Evolutionary conservation across 2,329 filamentous ascomycete species (phyloP).

Genomic region (Monosporascus sp.): DNA sequence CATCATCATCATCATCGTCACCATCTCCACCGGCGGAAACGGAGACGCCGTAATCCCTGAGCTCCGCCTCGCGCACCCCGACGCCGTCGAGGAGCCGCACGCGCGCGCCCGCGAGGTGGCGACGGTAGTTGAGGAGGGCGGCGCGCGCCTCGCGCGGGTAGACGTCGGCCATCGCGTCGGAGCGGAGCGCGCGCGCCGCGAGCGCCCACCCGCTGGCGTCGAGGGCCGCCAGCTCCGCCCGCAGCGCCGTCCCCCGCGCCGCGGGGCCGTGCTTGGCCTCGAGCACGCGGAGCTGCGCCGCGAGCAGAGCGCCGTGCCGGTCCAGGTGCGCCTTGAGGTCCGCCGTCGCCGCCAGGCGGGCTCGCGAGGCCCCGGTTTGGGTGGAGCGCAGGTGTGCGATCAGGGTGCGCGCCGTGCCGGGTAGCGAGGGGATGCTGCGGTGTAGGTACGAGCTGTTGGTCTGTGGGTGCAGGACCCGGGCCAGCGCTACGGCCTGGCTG

Average conservation of each 20-base stretch:
- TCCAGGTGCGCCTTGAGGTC: conserved; percentile 34
- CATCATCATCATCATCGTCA: conserved; percentile 3
- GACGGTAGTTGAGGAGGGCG: conserved; percentile 40
- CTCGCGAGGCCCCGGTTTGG: conserved; percentile 28
- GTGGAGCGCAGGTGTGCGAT: conserved; percentile 24
- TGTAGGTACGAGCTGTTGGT: conserved; percentile 55
- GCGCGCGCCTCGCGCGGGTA: conserved; percentile 36
- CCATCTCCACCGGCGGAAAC: too few species aligned
- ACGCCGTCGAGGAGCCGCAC: conserved; percentile 40
- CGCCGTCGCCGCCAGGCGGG: conserved; percentile 35
- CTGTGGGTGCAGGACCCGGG: conserved; percentile 42
- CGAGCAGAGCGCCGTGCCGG: conserved; percentile 33
- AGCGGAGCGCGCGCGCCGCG: conserved; percentile 30
- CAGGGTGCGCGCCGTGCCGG: conserved; percentile 34
- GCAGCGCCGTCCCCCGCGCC: conserved; percentile 46
- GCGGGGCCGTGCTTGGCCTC: conserved; percentile 52
- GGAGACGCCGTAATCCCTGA: conserved; percentile 45
- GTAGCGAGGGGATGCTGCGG: conserved; percentile 47
- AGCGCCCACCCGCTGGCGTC: conserved; percentile 36
- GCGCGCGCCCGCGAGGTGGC: conserved; percentile 45
- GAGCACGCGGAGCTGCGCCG: conserved; percentile 42
- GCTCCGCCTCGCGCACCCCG: conserved; percentile 34
- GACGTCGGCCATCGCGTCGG: conserved; percentile 29
- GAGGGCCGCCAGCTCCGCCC: conserved; percentile 39
- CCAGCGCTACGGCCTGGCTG: conserved; percentile 41